These are phyloP conservation scores for Lactarius tabidus DNA, from an alignment of 768 basidiomycete species.

Conservation along the genomic window DNA sequence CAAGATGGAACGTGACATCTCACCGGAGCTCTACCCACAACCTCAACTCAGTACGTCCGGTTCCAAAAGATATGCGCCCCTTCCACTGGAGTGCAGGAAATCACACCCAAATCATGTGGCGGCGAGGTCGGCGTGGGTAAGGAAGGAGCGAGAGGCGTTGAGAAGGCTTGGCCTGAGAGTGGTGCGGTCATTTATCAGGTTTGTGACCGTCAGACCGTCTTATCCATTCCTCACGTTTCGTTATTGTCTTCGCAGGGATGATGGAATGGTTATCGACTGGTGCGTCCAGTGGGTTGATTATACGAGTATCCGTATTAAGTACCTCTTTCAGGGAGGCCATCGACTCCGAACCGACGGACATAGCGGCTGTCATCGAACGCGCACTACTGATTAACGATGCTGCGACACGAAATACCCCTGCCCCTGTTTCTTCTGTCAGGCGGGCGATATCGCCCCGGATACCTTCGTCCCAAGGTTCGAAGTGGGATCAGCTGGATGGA, in stretches of 20 bases:
- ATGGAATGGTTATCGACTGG: constrained; percentile 28
- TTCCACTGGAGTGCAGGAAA: constrained; percentile 22
- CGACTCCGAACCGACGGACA: neutral
- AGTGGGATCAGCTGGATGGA: neutral
- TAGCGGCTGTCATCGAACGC: constrained; percentile 17
- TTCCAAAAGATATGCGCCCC: constrained; percentile 17
- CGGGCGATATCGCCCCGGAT: neutral
- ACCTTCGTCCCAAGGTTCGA: neutral
- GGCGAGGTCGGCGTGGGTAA: constrained; percentile 20
- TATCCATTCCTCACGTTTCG: neutral
- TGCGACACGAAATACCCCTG: neutral
- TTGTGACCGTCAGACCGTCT: neutral
- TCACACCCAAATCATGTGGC: constrained; percentile 6
- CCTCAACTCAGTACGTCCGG: constrained; percentile 15
- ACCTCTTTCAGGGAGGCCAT: constrained; percentile 3
- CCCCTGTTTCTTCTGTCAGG: neutral
- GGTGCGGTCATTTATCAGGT: constrained; percentile 23
- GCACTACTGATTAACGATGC: constrained; percentile 5
- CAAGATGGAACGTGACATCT: constrained; percentile 19
- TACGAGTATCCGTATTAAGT: neutral
- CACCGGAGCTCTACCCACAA: constrained; percentile 14
- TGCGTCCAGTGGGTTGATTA: neutral
- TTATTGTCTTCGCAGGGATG: constrained; percentile 13
- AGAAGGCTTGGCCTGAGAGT: constrained; percentile 16
- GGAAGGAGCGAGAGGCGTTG: constrained; percentile 14